Evolutionary conservation across 2,329 filamentous ascomycete species (phyloP), one percentile per base, ranked within the genome.

Genomic region (Calonectria hongkongensis): DNA sequence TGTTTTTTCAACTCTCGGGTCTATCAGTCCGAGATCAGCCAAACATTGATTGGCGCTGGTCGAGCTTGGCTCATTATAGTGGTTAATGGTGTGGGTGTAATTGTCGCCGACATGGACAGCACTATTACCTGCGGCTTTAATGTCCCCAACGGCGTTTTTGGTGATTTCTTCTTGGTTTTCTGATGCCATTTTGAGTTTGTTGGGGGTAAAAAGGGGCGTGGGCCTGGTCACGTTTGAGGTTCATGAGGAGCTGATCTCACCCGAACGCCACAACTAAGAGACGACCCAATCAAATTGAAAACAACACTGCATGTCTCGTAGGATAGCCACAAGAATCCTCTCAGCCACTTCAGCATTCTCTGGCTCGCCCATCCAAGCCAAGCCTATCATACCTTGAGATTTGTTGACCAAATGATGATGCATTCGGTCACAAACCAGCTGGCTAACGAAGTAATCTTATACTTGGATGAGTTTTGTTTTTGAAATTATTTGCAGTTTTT

Each of bases 1-100:
- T 39, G n/a, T 45, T 25, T 62, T 43, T 10, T 62, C 56, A 5
- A 27, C 39, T 13, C 56, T 36, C 15, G 56, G 56, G 13, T 62
- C 39, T 6, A 2, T 43, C n/a, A 28, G 27, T 45, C 36, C 15
- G 13, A 62, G 56, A 8, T 45, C 56, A 9, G 10, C 21, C 0
- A 62, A 6, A 21, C 21, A 62, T 15, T 7, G 36, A 10, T 39
- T 10, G 3, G 1, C 48, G 16, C 13, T 18, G 13, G 3, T 30
- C 13, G 30, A 25, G 18, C 21, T 51, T 16, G 56, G 16, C 27
- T 15, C 56, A 36, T 62, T 62, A 13, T 43, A 43, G 56, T 41
- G 45, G 36, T 62, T 39, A 21, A 43, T 5, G 7, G 48, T 41
- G 13, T 62, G 12, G 39, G 13, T 62, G 36, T 62, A 43, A 27